These are phyloP conservation scores for Fulvia fulva DNA, from an alignment of 2,329 filamentous ascomycete genomes.

Conservation along the genomic window DNA sequence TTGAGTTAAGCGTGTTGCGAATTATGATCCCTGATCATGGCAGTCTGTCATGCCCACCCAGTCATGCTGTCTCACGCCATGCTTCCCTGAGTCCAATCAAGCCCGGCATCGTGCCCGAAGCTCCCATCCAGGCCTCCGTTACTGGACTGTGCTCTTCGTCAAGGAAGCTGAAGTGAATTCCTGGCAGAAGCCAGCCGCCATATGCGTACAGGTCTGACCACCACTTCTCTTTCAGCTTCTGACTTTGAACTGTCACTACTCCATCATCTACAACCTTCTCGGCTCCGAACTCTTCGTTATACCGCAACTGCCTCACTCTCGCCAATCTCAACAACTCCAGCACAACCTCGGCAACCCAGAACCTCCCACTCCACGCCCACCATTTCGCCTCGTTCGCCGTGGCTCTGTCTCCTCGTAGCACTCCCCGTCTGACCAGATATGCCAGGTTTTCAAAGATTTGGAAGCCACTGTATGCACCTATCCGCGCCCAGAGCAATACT, in stretches of 20 bases:
- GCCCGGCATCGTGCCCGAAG: conserved; percentile 53
- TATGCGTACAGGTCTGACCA: conserved; percentile 66
- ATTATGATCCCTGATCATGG: too few relatives aligned
- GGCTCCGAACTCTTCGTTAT: conserved; percentile 31
- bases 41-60: background rate
- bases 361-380: conserved; percentile 69
- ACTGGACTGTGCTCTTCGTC: conserved; percentile 56
- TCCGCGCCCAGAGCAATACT: conserved; percentile 62
- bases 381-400: conserved; percentile 53
- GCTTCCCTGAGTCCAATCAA: conserved; percentile 43
- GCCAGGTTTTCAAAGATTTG: conserved; percentile 80
- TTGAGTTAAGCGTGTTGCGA: background rate
- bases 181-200: conserved; percentile 74
- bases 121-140: conserved; percentile 55
- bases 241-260: conserved; percentile 26
- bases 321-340: conserved; percentile 67
- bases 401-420: conserved; percentile 48
- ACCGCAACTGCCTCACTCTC: conserved; percentile 40
- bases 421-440: conserved; percentile 69
- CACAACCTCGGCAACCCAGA: conserved; percentile 75
- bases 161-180: conserved; percentile 75
- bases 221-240: conserved; percentile 46
- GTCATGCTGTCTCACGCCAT: conserved; percentile 39
- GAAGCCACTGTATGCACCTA: conserved; percentile 64
- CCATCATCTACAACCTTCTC: conserved; percentile 42